These are phyloP conservation scores for Collybiopsis luxurians DNA, from an alignment of 768 basidiomycete species.

Conservation along the genomic window DNA sequence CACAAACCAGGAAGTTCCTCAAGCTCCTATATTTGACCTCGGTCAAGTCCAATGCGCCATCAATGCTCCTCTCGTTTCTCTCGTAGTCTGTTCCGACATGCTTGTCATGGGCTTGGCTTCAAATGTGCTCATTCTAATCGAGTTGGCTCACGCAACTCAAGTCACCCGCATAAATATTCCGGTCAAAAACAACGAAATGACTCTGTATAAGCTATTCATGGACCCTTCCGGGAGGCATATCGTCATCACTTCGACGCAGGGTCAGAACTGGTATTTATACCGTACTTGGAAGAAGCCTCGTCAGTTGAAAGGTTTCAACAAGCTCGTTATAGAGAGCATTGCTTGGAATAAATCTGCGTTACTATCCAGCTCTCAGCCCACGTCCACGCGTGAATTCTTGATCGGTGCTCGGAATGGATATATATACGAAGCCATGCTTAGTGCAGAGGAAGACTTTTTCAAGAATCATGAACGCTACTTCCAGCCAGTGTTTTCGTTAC, in stretches of 20 bases:
- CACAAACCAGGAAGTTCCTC: conserved; percentile 28
- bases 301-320: conserved; percentile 67
- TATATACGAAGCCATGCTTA: conserved; percentile 86
- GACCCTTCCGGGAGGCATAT: conserved; percentile 94
- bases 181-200: conserved; percentile 71
- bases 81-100: conserved; percentile 84
- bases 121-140: conserved; percentile 82
- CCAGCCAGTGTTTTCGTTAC: conserved; percentile 70
- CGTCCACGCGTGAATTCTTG: conserved; percentile 80
- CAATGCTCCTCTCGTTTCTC: conserved; percentile 77
- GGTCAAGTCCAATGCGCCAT: conserved; percentile 86
- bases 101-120: conserved; percentile 81
- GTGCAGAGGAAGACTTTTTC: conserved; percentile 90
- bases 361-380: conserved; percentile 61
- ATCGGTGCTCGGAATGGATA: conserved; percentile 84
- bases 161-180: conserved; percentile 76
- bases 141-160: conserved; percentile 84
- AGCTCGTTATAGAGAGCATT: conserved; percentile 86
- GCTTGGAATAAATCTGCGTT: conserved; percentile 83
- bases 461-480: conserved; percentile 83
- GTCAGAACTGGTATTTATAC: conserved; percentile 93
- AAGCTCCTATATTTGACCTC: conserved; percentile 75
- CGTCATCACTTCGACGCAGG: conserved; percentile 78
- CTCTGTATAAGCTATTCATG: conserved; percentile 80
- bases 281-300: conserved; percentile 79